phyloP scores from a whole-genome alignment of 768 basidiomycete species.

The Russula sp. region DNA sequence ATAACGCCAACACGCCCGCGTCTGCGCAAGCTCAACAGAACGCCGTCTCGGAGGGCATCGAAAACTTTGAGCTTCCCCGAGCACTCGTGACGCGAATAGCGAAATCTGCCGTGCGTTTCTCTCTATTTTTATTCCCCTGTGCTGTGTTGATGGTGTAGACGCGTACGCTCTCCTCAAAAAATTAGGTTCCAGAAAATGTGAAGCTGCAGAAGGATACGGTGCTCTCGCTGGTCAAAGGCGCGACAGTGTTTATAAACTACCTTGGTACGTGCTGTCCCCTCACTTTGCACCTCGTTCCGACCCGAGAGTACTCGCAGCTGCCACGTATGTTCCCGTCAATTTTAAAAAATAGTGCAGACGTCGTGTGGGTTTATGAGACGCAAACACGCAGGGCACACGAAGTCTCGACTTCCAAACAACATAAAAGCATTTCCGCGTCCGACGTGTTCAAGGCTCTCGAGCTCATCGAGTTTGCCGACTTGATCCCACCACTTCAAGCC shows the following conservation, averaged over 20 bases:
- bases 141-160: background rate
- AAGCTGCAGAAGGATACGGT: constrained; percentile 91
- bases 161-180: background rate
- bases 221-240: constrained; percentile 75
- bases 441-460: constrained; percentile 88
- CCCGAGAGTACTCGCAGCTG: constrained; percentile 5
- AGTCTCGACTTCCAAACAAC: constrained; percentile 73
- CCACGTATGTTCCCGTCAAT: constrained; percentile 28
- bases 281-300: background rate
- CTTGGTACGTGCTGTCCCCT: constrained; percentile 48
- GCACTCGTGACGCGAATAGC: constrained; percentile 78
- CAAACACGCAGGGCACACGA: constrained; percentile 65
- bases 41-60: constrained; percentile 75
- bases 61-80: constrained; percentile 85
- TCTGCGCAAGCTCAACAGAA: constrained; percentile 77
- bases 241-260: constrained; percentile 94
- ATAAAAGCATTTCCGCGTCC: constrained; percentile 83
- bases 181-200: constrained; percentile 71
- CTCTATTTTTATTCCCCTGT: background rate
- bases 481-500: constrained; percentile 51
- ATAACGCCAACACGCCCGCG: constrained; percentile 43
- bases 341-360: background rate
- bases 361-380: background rate
- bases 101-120: constrained; percentile 61
- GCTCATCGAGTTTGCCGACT: constrained; percentile 65